These are phyloP conservation scores for Aspergillus sojae DNA, from an alignment of 2,329 filamentous ascomycete genomes.

Conservation along the genomic window DNA sequence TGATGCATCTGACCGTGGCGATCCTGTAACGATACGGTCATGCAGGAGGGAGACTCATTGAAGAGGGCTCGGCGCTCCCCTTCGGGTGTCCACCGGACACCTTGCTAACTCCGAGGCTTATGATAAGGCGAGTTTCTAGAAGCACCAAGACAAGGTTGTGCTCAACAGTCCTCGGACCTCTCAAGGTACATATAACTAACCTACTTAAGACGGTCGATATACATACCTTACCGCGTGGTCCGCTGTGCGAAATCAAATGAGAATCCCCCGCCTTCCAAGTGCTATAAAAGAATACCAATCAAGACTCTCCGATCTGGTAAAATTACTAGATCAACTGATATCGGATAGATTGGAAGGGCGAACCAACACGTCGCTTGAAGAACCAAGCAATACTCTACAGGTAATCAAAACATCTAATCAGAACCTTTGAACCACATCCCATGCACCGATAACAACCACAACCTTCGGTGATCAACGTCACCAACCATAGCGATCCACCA, in stretches of 20 bases:
- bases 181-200: background rate
- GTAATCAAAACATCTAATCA: conserved; percentile 2
- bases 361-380: background rate
- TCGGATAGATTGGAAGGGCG: background rate
- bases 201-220: background rate
- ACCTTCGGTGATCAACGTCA: conserved; percentile 12
- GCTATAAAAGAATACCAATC: background rate
- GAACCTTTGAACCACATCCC: background rate
- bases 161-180: background rate
- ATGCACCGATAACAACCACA: background rate
- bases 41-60: background rate
- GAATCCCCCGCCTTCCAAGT: background rate
- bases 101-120: conserved; percentile 9
- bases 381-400: background rate
- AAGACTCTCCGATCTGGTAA: background rate
- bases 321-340: background rate
- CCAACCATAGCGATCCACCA: conserved; percentile 33
- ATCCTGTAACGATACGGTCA: background rate
- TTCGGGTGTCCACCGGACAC: conserved; percentile 6
- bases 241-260: background rate
- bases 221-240: background rate
- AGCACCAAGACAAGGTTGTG: background rate
- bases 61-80: background rate
- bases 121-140: conserved; percentile 12
- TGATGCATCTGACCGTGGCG: background rate